Percentiles rank a stretch among this genome's conserved stretches.
These are phyloP conservation scores for Alternaria sp. DNA, from an alignment of 2,329 filamentous ascomycete genomes.

Conservation along the genomic window DNA sequence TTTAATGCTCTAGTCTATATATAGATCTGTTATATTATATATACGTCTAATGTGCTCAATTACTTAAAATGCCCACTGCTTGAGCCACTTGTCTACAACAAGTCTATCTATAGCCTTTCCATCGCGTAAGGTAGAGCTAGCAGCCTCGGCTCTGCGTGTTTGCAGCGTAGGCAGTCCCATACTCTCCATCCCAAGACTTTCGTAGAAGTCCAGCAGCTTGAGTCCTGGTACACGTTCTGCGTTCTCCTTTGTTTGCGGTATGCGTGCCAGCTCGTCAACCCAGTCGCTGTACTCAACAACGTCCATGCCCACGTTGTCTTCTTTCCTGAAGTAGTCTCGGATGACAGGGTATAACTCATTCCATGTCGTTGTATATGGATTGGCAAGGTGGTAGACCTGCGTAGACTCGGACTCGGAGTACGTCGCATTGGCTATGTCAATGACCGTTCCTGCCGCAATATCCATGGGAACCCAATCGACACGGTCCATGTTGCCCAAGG, in stretches of 20 bases:
- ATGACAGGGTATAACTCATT: constrained; percentile 3
- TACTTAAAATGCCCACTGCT: constrained; percentile 2
- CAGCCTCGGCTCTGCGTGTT: neutral
- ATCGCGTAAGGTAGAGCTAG: neutral
- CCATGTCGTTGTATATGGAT: constrained; percentile 6
- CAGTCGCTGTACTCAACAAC: neutral
- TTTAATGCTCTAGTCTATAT: too few relatives aligned
- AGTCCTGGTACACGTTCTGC: constrained; percentile 6
- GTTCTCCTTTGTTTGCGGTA: constrained; percentile 7
- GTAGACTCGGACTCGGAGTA: neutral
- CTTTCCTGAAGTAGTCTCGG: neutral
- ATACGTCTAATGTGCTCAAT: too few relatives aligned
- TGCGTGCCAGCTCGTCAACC: constrained; percentile 2
- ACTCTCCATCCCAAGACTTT: neutral
- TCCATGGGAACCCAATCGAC: constrained; percentile 42
- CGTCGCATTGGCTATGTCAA: constrained; percentile 6
- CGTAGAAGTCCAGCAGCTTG: constrained; percentile 9
- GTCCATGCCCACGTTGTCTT: neutral
- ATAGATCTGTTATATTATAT: too few relatives aligned
- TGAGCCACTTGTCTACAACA: constrained; percentile 3
- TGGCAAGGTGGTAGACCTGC: constrained; percentile 11
- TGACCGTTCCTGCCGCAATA: neutral
- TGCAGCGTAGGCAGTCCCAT: constrained; percentile 1
- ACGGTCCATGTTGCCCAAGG: constrained; percentile 18
- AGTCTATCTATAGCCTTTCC: neutral